Evolutionary conservation across 352 stramenopile genomes (phyloP).

Genomic region (Phytopythium aichiense): DNA sequence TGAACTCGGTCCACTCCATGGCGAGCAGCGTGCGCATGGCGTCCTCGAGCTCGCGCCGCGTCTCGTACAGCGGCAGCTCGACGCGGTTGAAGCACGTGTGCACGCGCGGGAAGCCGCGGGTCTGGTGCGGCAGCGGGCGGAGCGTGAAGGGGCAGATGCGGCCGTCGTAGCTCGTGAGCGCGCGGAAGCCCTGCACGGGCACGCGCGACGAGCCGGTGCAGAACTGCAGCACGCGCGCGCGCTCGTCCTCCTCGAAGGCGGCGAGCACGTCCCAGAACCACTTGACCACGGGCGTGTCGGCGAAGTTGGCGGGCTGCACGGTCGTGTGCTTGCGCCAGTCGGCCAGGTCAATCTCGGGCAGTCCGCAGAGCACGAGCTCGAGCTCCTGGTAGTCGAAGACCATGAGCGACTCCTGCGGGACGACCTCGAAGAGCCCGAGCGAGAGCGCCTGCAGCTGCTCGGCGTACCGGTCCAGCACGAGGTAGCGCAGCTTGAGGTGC

Average conservation of each 20-base stretch:
- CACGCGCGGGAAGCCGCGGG: slow-evolving; percentile 63
- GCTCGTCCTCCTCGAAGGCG: slow-evolving; percentile 62
- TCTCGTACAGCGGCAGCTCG: slow-evolving; percentile 72
- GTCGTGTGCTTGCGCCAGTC: slow-evolving; percentile 87
- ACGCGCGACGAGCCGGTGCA: slow-evolving; percentile 81
- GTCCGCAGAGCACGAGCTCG: slow-evolving; percentile 73
- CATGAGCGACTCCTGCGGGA: slow-evolving; percentile 94
- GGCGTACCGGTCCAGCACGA: slow-evolving; percentile 91
- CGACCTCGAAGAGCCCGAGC: slow-evolving; percentile 95
- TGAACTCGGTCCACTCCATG: slow-evolving; percentile 96
- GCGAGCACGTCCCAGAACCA: slow-evolving; percentile 81
- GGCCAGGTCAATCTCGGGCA: slow-evolving; percentile 85
- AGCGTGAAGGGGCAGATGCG: slow-evolving; percentile 75
- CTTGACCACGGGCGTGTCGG: slow-evolving; percentile 36
- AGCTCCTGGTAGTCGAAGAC: slow-evolving; percentile 99
- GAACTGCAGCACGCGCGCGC: slow-evolving; percentile 82
- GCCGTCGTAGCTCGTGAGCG: slow-evolving; percentile 78
- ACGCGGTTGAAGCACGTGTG: slow-evolving; percentile 87
- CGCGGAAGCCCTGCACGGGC: slow-evolving; percentile 82
- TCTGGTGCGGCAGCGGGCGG: slow-evolving; percentile 51
- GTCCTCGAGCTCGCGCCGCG: slow-evolving; percentile 90
- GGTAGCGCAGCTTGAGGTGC: slow-evolving; percentile 92
- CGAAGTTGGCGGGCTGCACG: slow-evolving; percentile 41
- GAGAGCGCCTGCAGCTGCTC: slow-evolving; percentile 88
- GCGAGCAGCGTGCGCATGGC: slow-evolving; percentile 94